Conservation (phyloP, 805 yeast genomes). For the Phaffomyces antillensis region DNA sequence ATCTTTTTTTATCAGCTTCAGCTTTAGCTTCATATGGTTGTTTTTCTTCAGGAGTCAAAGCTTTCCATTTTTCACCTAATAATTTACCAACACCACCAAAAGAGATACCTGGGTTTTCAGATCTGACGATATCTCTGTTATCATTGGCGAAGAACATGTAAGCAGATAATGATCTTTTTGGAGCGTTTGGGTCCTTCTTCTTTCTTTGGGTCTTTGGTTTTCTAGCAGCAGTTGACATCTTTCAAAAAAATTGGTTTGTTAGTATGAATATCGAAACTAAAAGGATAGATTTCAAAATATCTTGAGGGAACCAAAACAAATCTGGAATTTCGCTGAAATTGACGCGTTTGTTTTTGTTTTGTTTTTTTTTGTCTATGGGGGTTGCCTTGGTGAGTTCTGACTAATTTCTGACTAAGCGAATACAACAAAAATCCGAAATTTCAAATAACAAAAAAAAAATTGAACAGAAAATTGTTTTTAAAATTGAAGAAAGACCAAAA, state of each 20-base stretch:
- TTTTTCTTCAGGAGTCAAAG: conserved; percentile 74
- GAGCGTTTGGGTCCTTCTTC: conserved; percentile 86
- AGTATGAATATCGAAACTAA: not conserved
- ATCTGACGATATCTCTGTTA: conserved; percentile 90
- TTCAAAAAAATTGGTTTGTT: conserved; percentile 3
- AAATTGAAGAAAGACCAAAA: no score
- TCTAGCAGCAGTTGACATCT: conserved; percentile 33
- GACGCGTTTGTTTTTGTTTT: not conserved
- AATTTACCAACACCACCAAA: conserved; percentile 95
- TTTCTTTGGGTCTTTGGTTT: conserved; percentile 34
- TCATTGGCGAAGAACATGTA: conserved; percentile 99
- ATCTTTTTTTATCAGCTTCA: conserved; percentile 93
- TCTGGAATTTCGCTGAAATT: not conserved
- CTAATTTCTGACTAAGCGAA: no score
- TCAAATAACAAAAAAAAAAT: no score
- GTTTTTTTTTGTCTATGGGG: no score
- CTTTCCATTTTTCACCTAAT: conserved; percentile 96
- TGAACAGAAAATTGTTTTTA: no score
- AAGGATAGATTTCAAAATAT: not conserved
- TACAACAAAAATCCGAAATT: no score
- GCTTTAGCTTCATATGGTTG: conserved; percentile 90
- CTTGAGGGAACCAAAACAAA: conserved; percentile 2
- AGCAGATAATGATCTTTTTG: conserved; percentile 96
- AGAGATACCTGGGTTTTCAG: conserved; percentile 93
- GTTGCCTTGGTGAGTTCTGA: no score